Base-by-base conservation (phyloP, 2,329 filamentous ascomycete genomes). In the Chaetomium strumarium region DNA sequence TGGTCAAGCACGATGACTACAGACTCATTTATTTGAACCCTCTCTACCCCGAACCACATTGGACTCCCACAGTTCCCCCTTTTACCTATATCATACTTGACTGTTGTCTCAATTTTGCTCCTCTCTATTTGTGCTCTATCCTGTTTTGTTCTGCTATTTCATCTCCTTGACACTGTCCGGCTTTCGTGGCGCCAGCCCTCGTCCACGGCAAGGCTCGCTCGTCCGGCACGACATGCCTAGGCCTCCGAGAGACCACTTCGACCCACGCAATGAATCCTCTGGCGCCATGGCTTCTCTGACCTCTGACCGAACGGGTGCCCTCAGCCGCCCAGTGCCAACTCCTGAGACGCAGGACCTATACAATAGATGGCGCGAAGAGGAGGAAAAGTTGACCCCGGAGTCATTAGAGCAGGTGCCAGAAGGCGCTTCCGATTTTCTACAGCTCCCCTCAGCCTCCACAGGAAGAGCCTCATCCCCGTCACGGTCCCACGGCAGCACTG, bases 261-360 rank as follows among this genome's bases (percentile, higher is more conserved):
- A 36, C n/a, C 16, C 38, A 2, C 13, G 39, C 37, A 24, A 46
- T 19, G 39, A 53, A n/a, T 24, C 30, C 12, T 30, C 52, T 9
- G 16, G 13, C 8, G 31, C 11, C 38, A 51, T 49, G 49, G 34
- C 42, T 13, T 9, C 30, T 20, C 36, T 20, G 11, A 7, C 20
- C 11, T 14, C 43, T 13, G 20, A 20, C 20, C 46, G 8, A 17
- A 19, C 17, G 10, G 11, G 14, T n/a, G 16, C 9, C 14, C 2
- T 12, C 7, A 12, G 29, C 5, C 24, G 34, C 5, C 49, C 43
- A 2, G 19, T 20, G 8, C 60, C 56, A 14, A 60, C 48, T 2
- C 37, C 38, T 14, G 57, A 60, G 42, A 53, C 50, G 0, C 61
- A 62, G 39, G 51, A 46, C 2, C 45, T 62, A 2, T 64, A 62